A percentile compares a stretch with the other conserved stretches of the same genome.
Evolutionary conservation across 73 alveolate genomes (phyloP).

Genomic region (Blepharisma stoltei): DNA sequence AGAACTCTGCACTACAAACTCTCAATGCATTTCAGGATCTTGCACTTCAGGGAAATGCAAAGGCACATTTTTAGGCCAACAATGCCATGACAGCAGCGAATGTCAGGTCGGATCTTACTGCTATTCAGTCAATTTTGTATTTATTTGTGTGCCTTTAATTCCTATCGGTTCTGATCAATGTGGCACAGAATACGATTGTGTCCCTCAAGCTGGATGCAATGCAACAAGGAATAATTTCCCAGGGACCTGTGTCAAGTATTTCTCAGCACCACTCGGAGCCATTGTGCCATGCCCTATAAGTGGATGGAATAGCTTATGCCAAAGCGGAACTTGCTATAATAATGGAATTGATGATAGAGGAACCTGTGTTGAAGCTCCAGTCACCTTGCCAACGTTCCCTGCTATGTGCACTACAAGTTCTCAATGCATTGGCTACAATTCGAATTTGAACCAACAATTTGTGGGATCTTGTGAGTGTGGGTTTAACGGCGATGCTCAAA

Average conservation of each 20-base stretch:
- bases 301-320: not conserved
- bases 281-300: not conserved
- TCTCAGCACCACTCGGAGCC: not conserved
- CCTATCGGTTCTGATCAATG: not conserved
- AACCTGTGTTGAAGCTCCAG: constrained; percentile 8
- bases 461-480: constrained; percentile 11
- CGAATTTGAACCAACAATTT: not conserved
- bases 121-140: not conserved
- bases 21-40: not conserved
- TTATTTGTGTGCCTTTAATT: constrained; percentile 9
- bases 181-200: constrained; percentile 21
- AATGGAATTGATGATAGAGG: not conserved
- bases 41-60: not conserved
- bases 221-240: not conserved
- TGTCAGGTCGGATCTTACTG: not conserved
- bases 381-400: not conserved
- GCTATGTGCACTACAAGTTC: not conserved
- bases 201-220: not conserved
- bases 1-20: not conserved
- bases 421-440: constrained; percentile 19
- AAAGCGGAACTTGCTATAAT: constrained; percentile 5
- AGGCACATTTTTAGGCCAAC: not conserved
- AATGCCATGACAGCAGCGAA: not conserved
- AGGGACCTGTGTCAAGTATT: constrained; percentile 4
- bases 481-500: not conserved